A percentile compares a stretch with the other conserved stretches of the same genome.
phyloP scores from a whole-genome alignment of 2,329 filamentous ascomycete species.

The Alternaria postmessia region DNA sequence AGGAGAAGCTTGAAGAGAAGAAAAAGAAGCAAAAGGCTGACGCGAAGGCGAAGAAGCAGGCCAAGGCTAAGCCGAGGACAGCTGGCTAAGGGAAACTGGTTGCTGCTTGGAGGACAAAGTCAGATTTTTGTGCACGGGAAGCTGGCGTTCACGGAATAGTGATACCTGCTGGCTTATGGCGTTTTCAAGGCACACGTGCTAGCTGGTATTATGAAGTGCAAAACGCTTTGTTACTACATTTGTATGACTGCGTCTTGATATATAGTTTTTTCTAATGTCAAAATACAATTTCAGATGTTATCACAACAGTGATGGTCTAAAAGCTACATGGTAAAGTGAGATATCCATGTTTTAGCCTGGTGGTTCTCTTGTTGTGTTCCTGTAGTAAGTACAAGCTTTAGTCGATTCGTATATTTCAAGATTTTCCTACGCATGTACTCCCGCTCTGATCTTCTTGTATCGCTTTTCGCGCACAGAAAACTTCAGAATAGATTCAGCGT shows the following conservation, averaged over 20 bases:
- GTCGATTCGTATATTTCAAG: not conserved
- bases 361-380: not conserved
- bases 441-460: not conserved
- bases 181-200: not conserved
- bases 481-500: not conserved
- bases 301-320: not conserved
- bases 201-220: not conserved
- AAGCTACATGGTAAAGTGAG: not conserved
- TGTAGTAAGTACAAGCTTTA: no score
- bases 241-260: not conserved
- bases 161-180: constrained; percentile 9
- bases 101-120: not conserved
- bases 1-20: constrained; percentile 88
- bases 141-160: constrained; percentile 17
- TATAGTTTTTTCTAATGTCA: not conserved
- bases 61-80: constrained; percentile 77
- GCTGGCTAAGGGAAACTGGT: constrained; percentile 12
- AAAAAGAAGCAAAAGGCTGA: constrained; percentile 96
- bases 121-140: not conserved
- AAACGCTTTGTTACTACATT: not conserved
- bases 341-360: not conserved
- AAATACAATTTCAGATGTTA: not conserved
- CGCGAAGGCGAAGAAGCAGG: constrained; percentile 92
- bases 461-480: not conserved
- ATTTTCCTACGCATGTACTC: not conserved